Conservation (phyloP, 2,329 filamentous ascomycete genomes). For the Neofusicoccum ribis region DNA sequence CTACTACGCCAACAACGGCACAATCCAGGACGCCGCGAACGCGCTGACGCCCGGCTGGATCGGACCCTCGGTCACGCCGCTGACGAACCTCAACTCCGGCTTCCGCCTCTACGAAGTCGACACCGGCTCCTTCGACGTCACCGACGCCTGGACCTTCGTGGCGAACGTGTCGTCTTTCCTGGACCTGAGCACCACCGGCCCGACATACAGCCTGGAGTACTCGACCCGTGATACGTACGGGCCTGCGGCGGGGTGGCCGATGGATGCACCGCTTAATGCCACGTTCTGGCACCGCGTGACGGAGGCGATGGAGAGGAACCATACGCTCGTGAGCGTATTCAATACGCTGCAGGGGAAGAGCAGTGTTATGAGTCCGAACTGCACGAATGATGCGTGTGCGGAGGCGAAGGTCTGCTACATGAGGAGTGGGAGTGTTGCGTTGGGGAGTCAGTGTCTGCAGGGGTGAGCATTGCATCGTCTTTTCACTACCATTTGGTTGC, state of each 20-base stretch:
- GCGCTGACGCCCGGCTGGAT: slow-evolving; percentile 56
- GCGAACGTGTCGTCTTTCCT: slow-evolving; percentile 52
- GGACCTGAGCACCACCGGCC: slow-evolving; percentile 43
- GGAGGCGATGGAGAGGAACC: slow-evolving; percentile 56
- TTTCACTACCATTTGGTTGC: slow-evolving; percentile 18
- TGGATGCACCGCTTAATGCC: slow-evolving; percentile 54
- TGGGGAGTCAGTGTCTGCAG: slow-evolving; percentile 55
- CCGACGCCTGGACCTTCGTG: slow-evolving; percentile 56
- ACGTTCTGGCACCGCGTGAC: slow-evolving; percentile 62
- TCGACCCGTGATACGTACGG: slow-evolving; percentile 54
- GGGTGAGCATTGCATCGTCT: slow-evolving; percentile 36
- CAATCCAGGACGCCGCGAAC: slow-evolving; percentile 40
- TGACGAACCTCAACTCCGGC: slow-evolving; percentile 57
- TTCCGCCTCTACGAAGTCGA: slow-evolving; percentile 59
- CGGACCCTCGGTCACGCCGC: slow-evolving; percentile 52
- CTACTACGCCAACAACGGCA: slow-evolving; percentile 56
- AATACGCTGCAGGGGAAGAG: slow-evolving; percentile 56
- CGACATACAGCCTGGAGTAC: slow-evolving; percentile 53
- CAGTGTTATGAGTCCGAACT: slow-evolving; percentile 53
- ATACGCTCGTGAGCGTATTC: slow-evolving; percentile 50
- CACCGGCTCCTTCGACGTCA: slow-evolving; percentile 54
- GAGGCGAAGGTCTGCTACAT: slow-evolving; percentile 61
- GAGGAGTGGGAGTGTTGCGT: slow-evolving; percentile 54
- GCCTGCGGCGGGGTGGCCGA: slow-evolving; percentile 46
- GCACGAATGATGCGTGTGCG: slow-evolving; percentile 53